Evolutionary conservation across 2,329 filamentous ascomycete species (phyloP).

Genomic region (Penicillium sp.): DNA sequence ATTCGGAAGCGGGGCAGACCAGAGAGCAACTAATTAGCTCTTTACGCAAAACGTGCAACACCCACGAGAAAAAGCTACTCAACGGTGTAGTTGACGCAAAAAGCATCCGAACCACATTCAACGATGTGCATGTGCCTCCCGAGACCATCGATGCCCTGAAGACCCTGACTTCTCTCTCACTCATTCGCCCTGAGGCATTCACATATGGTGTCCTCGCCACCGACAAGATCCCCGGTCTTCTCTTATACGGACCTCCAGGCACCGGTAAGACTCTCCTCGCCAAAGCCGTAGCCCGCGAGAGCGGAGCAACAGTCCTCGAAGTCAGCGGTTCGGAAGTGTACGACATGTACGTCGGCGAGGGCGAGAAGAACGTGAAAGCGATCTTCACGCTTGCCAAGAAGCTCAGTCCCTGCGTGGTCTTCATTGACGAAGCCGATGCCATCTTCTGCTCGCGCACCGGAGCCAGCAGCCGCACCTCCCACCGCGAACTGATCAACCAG

Average conservation of each 20-base stretch:
- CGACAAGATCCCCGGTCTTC: slow-evolving; percentile 84
- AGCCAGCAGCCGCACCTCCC: slow-evolving; percentile 63
- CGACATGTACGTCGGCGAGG: slow-evolving; percentile 94
- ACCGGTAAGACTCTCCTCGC: slow-evolving; percentile 63
- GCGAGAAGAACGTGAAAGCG: slow-evolving; percentile 91
- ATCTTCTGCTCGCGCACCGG: slow-evolving; percentile 73
- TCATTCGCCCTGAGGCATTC: slow-evolving; percentile 90
- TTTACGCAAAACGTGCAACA: slow-evolving; percentile 59
- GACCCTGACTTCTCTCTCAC: slow-evolving; percentile 80
- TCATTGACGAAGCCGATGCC: slow-evolving; percentile 95
- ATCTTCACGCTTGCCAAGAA: slow-evolving; percentile 91
- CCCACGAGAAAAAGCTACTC: slow-evolving; percentile 79
- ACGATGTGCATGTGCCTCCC: slow-evolving; percentile 75
- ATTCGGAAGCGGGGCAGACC: slow-evolving; percentile 33
- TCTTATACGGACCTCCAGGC: slow-evolving; percentile 80
- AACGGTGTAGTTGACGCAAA: slow-evolving; percentile 76
- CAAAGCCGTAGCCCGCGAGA: slow-evolving; percentile 63
- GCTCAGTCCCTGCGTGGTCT: slow-evolving; percentile 86
- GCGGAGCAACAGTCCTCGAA: slow-evolving; percentile 70
- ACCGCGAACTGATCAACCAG: slow-evolving; percentile 92
- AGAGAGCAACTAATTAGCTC: slow-evolving; percentile 46
- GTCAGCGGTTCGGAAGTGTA: slow-evolving; percentile 88
- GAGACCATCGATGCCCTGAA: slow-evolving; percentile 86
- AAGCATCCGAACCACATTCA: slow-evolving; percentile 82
- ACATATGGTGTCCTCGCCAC: slow-evolving; percentile 88